Percentiles rank a stretch among this genome's conserved stretches.
Evolutionary conservation across 2,329 filamentous ascomycete species (phyloP).

Genomic region (Ophiocordyceps camponoti-floridani): DNA sequence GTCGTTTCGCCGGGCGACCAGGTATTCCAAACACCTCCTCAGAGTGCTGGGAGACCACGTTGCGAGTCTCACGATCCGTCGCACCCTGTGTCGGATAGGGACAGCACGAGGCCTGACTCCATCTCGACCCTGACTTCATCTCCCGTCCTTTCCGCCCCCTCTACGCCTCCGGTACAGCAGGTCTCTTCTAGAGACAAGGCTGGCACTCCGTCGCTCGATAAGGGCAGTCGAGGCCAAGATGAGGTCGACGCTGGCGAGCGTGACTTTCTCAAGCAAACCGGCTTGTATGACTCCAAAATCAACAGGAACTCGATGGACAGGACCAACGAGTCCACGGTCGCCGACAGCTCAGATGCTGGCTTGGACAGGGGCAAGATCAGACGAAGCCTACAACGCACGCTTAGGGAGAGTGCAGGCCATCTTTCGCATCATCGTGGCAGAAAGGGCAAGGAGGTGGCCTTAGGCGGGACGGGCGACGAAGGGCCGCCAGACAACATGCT

Average conservation of each 20-base stretch:
- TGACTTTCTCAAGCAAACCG: constrained; percentile 48
- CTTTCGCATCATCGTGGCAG: constrained; percentile 52
- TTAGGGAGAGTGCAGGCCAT: constrained; percentile 60
- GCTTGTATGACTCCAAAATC: constrained; percentile 32
- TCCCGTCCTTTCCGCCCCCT: constrained; percentile 8
- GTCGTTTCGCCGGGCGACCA: constrained; percentile 11
- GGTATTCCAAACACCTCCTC: constrained; percentile 13
- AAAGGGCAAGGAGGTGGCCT: constrained; percentile 47
- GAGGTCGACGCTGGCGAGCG: constrained; percentile 50
- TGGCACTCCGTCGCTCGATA: constrained; percentile 4
- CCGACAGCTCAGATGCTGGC: constrained; percentile 22
- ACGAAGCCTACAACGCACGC: constrained; percentile 73
- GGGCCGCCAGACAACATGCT: constrained; percentile 45
- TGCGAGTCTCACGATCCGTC: neutral
- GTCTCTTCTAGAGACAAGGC: constrained; percentile 7
- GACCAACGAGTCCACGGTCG: constrained; percentile 16
- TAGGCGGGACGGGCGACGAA: constrained; percentile 15
- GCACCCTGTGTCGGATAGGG: constrained; percentile 6
- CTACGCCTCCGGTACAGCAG: constrained; percentile 6
- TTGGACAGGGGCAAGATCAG: constrained; percentile 52
- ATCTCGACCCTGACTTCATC: constrained; percentile 13
- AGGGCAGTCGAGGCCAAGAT: constrained; percentile 11
- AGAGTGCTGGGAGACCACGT: constrained; percentile 10
- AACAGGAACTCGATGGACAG: constrained; percentile 13
- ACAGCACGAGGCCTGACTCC: constrained; percentile 12